Percentiles rank a stretch among this genome's conserved stretches.
Evolutionary conservation across 495 filamentous ascomycete species (phyloP).

Genomic region (Patellaria atrata): DNA sequence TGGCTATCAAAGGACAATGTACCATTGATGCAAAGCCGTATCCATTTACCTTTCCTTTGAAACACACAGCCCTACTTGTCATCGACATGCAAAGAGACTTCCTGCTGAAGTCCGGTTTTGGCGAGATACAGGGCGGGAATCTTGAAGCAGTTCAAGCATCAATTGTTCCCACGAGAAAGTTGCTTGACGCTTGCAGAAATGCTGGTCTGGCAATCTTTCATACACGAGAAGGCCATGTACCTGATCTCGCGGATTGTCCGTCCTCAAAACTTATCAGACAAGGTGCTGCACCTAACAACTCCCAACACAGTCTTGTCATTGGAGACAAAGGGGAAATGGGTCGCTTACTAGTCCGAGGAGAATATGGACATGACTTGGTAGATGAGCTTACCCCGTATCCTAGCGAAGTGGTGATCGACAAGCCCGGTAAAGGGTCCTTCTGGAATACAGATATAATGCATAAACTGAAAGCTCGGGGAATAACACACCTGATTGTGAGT

Average conservation of each 20-base stretch:
- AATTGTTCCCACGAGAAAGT: constrained; percentile 29
- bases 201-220: constrained; percentile 26
- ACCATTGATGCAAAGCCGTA: constrained; percentile 29
- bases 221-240: constrained; percentile 30
- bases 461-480: constrained; percentile 22
- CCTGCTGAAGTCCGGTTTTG: constrained; percentile 23
- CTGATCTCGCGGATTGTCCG: constrained; percentile 37
- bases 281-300: constrained; percentile 28
- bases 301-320: constrained; percentile 33
- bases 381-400: constrained; percentile 22
- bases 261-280: constrained; percentile 36
- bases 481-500: constrained; percentile 23
- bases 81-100: constrained; percentile 32
- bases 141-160: constrained; percentile 28
- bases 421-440: constrained; percentile 25
- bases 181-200: constrained; percentile 44
- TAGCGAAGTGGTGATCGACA: constrained; percentile 25
- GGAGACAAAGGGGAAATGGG: constrained; percentile 32
- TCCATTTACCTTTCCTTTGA: constrained; percentile 24
- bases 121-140: constrained; percentile 29
- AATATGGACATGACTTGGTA: constrained; percentile 31
- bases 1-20: too few species aligned
- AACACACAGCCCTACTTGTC: constrained; percentile 25
- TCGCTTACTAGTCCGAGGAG: constrained; percentile 11
- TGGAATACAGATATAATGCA: constrained; percentile 24